Conservation (phyloP, 108 stramenopile species). For the Schizochytrium sp. region DNA sequence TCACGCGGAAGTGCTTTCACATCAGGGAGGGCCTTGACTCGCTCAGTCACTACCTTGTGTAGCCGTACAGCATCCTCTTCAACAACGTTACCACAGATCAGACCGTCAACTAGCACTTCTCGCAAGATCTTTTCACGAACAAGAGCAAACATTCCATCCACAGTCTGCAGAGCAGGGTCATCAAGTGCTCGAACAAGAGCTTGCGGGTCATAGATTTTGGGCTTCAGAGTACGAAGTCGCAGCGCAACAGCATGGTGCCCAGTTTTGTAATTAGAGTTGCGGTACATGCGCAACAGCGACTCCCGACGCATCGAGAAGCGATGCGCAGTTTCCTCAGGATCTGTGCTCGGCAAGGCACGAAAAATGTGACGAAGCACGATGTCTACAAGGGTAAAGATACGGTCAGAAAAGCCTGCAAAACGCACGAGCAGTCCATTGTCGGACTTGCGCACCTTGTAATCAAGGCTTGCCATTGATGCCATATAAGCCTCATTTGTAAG, state of each 20-base stretch:
- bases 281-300: slow-evolving; percentile 29
- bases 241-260: not conserved
- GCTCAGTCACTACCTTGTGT: not conserved
- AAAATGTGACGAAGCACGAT: slow-evolving; percentile 41
- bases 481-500: slow-evolving; percentile 28
- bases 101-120: slow-evolving; percentile 26
- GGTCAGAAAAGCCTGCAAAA: slow-evolving; percentile 12
- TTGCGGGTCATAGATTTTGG: not conserved
- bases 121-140: not conserved
- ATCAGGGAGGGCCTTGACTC: not conserved
- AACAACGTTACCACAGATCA: slow-evolving; percentile 24
- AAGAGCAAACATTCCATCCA: not conserved
- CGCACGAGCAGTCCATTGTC: slow-evolving; percentile 5
- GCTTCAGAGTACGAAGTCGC: slow-evolving; percentile 45
- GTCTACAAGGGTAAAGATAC: not conserved
- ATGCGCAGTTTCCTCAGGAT: not conserved
- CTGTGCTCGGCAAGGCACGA: not conserved
- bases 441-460: slow-evolving; percentile 43
- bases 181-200: not conserved
- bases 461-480: slow-evolving; percentile 42
- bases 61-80: not conserved
- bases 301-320: slow-evolving; percentile 48
- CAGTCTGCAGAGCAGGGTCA: not conserved
- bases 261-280: not conserved
- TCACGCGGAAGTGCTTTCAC: not conserved